Evolutionary conservation across 78 protist genomes (phyloP).

Genomic region (Chrysochromulina tobinii): DNA sequence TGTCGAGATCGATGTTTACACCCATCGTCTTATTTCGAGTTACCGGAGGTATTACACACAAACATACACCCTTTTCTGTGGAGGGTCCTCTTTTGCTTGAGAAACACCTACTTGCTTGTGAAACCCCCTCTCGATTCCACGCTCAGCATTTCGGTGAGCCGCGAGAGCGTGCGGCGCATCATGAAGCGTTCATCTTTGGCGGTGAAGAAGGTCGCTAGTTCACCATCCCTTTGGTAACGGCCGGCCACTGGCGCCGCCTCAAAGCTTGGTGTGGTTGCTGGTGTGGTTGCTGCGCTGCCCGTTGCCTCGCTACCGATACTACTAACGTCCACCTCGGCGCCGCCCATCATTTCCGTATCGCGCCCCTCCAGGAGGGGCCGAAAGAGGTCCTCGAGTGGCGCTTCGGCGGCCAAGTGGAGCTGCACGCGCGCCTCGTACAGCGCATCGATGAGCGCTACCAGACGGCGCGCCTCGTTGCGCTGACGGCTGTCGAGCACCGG

Average conservation of each 20-base stretch:
- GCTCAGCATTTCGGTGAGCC: background rate
- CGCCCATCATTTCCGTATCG: background rate
- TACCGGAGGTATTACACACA: too few species aligned
- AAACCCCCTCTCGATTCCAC: too few species aligned
- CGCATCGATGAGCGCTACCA: constrained; percentile 80
- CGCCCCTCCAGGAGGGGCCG: background rate
- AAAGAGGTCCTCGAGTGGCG: background rate
- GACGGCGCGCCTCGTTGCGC: constrained; percentile 79
- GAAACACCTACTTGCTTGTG: too few species aligned
- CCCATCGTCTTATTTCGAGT: too few species aligned
- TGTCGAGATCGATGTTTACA: too few species aligned
- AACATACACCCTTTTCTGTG: too few species aligned
- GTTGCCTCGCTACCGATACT: too few species aligned
- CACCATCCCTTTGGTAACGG: background rate
- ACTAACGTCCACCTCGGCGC: background rate
- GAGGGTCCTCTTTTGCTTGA: too few species aligned
- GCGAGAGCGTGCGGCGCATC: background rate
- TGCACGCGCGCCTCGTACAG: constrained; percentile 61
- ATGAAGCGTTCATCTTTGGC: constrained; percentile 10
- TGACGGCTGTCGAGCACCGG: constrained; percentile 59
- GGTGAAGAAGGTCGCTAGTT: constrained; percentile 4
- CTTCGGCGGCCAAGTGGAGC: background rate
- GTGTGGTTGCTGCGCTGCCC: too few species aligned
- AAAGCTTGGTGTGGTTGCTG: background rate
- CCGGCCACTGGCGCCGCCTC: background rate